Conservation (phyloP, 768 basidiomycete species). For the Terana coerulea region DNA sequence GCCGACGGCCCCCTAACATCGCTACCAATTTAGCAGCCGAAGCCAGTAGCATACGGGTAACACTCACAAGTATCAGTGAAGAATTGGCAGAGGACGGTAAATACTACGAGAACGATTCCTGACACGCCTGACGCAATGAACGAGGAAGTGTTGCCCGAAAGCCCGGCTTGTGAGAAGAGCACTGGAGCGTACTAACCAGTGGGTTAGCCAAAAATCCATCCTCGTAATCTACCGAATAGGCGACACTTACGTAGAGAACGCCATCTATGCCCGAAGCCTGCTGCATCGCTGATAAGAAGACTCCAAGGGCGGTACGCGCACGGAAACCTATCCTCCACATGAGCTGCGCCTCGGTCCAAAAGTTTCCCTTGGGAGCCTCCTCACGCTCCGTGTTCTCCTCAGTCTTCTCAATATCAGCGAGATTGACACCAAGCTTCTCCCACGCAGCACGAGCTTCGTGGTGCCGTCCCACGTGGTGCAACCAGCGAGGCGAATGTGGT, state of each 20-base stretch:
- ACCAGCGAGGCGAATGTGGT: conserved; percentile 41
- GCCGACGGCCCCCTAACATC: conserved; percentile 29
- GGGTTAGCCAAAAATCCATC: too few relatives aligned
- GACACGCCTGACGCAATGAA: conserved; percentile 50
- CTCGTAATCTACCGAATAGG: too few relatives aligned
- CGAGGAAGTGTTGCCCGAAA: conserved; percentile 41
- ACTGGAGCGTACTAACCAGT: conserved; percentile 40
- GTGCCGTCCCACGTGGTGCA: conserved; percentile 31
- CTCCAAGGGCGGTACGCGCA: conserved; percentile 35
- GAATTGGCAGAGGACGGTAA: conserved; percentile 35
- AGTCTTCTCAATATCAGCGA: conserved; percentile 27
- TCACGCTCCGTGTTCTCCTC: conserved; percentile 23
- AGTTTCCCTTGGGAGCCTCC: conserved; percentile 7
- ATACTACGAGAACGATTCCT: conserved; percentile 39
- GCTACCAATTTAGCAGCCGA: background rate
- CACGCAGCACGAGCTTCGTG: conserved; percentile 30
- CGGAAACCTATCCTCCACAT: conserved; percentile 27
- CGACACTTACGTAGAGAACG: conserved; percentile 27
- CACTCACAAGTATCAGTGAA: conserved; percentile 37
- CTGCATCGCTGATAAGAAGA: conserved; percentile 43
- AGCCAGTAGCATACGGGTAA: background rate
- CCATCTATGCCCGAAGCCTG: conserved; percentile 35
- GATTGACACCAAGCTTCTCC: conserved; percentile 20
- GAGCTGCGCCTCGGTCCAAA: conserved; percentile 16
- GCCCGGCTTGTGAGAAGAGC: conserved; percentile 47